Conservation (phyloP, 345 rosid genomes). For the Eucalyptus virginea region DNA sequence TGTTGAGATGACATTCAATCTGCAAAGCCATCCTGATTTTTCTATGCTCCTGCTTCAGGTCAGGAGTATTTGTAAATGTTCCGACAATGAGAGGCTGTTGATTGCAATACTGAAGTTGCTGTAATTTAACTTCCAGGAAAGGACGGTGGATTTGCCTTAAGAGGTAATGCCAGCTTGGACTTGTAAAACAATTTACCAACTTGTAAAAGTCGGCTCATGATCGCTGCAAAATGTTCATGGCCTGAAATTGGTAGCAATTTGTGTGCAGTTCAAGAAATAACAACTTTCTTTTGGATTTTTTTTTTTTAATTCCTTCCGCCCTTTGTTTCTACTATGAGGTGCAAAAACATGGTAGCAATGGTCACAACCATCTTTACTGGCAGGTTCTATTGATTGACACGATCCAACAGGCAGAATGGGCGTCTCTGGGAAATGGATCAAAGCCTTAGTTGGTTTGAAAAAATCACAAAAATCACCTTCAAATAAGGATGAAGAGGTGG, state of each 20-base stretch:
- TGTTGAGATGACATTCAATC: not conserved
- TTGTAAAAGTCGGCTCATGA: not conserved
- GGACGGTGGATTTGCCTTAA: not conserved
- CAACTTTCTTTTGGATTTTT: not conserved
- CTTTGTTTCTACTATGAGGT: not conserved
- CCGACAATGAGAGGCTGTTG: not conserved
- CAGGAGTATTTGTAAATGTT: not conserved
- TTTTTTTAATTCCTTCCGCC: not conserved
- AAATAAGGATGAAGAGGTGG: slow-evolving; percentile 49
- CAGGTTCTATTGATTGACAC: not conserved
- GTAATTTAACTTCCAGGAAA: not conserved
- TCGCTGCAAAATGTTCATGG: not conserved
- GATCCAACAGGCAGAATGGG: slow-evolving; percentile 36
- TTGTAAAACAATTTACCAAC: not conserved
- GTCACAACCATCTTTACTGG: not conserved
- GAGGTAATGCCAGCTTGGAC: not conserved
- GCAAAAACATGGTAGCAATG: not conserved
- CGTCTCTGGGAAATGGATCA: slow-evolving; percentile 86
- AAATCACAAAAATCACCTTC: slow-evolving; percentile 57
- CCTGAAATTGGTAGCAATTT: not conserved
- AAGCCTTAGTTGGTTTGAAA: slow-evolving; percentile 64
- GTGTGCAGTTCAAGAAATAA: not conserved
- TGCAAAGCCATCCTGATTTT: not conserved
- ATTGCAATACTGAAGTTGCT: not conserved
- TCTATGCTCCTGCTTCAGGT: not conserved